phyloP scores from a whole-genome alignment of 176 grass and related monocot species.

The Ensete glaucum region DNA sequence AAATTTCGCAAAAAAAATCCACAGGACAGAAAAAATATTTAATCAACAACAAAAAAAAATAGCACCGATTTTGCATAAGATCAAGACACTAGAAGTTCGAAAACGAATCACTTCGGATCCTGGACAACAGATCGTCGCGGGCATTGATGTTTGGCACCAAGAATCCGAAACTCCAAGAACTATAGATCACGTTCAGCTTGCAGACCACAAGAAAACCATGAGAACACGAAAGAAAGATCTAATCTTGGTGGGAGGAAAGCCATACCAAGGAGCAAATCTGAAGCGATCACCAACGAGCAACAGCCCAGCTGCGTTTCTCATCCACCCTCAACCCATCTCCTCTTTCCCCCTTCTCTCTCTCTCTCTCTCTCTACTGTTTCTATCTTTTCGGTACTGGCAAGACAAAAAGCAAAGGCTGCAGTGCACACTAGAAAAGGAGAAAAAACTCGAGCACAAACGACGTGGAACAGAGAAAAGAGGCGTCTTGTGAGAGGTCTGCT shows the following conservation, averaged over 20 bases:
- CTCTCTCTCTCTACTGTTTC: not conserved
- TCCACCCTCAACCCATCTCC: slow-evolving; percentile 10
- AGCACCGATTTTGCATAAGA: not conserved
- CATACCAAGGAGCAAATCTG: not conserved
- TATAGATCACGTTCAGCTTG: not conserved
- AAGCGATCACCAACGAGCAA: slow-evolving; percentile 1
- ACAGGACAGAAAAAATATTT: not conserved
- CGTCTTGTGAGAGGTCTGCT: not conserved
- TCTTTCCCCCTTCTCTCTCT: not conserved
- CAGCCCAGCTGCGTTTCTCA: slow-evolving; percentile 6
- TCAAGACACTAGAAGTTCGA: not conserved
- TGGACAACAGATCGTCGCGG: not conserved
- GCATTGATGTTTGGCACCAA: not conserved
- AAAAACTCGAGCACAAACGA: not conserved
- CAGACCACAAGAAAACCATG: not conserved
- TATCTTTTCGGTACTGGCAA: not conserved
- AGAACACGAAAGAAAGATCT: slow-evolving; percentile 1
- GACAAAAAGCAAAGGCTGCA: slow-evolving; percentile 2
- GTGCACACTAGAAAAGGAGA: not conserved
- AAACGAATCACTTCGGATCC: not conserved
- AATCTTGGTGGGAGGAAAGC: not conserved
- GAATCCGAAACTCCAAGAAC: not conserved
- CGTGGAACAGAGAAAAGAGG: not conserved
- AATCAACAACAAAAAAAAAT: not conserved
- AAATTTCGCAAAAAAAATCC: not conserved